Percentiles rank a stretch among this genome's conserved stretches.
These are phyloP conservation scores for Myxozyma nipponensis DNA, from an alignment of 805 yeast genomes.

Conservation along the genomic window DNA sequence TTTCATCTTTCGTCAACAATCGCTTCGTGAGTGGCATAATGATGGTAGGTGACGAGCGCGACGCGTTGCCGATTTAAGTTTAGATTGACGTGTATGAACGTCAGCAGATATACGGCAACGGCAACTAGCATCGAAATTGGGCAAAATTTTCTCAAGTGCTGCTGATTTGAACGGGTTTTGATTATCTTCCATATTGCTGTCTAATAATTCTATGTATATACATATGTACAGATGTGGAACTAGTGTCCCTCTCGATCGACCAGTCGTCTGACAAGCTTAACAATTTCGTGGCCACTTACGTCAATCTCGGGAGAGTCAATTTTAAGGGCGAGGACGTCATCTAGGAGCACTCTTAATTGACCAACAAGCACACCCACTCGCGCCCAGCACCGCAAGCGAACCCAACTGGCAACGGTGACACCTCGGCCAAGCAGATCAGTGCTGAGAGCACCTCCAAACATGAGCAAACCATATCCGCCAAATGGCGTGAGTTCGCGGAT, in stretches of 20 bases:
- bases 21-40: too few relatives aligned
- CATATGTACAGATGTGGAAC: too few relatives aligned
- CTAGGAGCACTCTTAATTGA: slow-evolving; percentile 61
- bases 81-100: too few relatives aligned
- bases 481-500: slow-evolving; percentile 78
- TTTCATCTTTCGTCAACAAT: too few relatives aligned
- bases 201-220: too few relatives aligned
- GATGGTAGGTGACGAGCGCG: too few relatives aligned
- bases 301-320: slow-evolving; percentile 48
- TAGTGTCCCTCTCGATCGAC: slow-evolving; percentile 35
- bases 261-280: slow-evolving; percentile 34
- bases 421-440: slow-evolving; percentile 67
- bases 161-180: too few relatives aligned
- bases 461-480: slow-evolving; percentile 61
- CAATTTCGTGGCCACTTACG: slow-evolving; percentile 32
- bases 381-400: slow-evolving; percentile 89
- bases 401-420: slow-evolving; percentile 80
- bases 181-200: too few relatives aligned
- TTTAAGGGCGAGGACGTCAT: slow-evolving; percentile 59
- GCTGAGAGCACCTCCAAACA: slow-evolving; percentile 69
- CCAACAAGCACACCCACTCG: slow-evolving; percentile 84
- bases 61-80: too few relatives aligned
- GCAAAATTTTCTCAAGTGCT: too few relatives aligned
- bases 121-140: too few relatives aligned
- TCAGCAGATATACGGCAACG: too few relatives aligned